Conservation (phyloP, 495 filamentous ascomycete genomes). For the Podospora pseudoanserina region DNA sequence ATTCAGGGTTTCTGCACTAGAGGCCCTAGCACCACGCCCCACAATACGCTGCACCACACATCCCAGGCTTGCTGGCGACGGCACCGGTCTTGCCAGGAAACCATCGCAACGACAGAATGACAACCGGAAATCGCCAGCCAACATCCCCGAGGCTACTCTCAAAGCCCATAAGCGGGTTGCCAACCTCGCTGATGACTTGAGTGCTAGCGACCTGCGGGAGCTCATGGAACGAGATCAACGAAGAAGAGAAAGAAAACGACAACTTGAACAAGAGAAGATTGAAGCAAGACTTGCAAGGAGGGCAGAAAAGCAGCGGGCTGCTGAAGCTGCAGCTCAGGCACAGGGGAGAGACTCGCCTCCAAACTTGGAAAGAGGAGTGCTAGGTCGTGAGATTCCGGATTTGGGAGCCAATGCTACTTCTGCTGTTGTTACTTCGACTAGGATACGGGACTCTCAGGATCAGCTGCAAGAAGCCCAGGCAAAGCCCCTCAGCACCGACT, state of each 20-base stretch:
- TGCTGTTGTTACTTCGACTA: constrained; percentile 46
- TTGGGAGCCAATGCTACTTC: constrained; percentile 44
- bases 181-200: constrained; percentile 74
- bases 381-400: constrained; percentile 49
- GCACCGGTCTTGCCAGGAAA: constrained; percentile 28
- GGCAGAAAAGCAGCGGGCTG: constrained; percentile 61
- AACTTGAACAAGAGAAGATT: constrained; percentile 66
- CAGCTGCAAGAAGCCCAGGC: constrained; percentile 21
- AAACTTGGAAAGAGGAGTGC: constrained; percentile 51
- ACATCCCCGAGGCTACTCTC: constrained; percentile 60
- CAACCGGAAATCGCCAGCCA: constrained; percentile 41
- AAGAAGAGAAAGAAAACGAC: constrained; percentile 67
- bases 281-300: constrained; percentile 64
- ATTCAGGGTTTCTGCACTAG: constrained; percentile 71
- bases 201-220: constrained; percentile 73
- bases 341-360: constrained; percentile 49
- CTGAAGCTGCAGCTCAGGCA: constrained; percentile 36
- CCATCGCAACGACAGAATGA: constrained; percentile 30
- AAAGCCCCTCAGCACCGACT: background rate
- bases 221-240: constrained; percentile 81
- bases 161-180: constrained; percentile 71
- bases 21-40: constrained; percentile 73
- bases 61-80: constrained; percentile 45
- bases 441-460: constrained; percentile 32
- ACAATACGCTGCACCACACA: constrained; percentile 69